A percentile compares a stretch with the other conserved stretches of the same genome.
These are phyloP conservation scores for Styphnolobium japonicum DNA, from an alignment of 306 rosid genomes.

Conservation along the genomic window DNA sequence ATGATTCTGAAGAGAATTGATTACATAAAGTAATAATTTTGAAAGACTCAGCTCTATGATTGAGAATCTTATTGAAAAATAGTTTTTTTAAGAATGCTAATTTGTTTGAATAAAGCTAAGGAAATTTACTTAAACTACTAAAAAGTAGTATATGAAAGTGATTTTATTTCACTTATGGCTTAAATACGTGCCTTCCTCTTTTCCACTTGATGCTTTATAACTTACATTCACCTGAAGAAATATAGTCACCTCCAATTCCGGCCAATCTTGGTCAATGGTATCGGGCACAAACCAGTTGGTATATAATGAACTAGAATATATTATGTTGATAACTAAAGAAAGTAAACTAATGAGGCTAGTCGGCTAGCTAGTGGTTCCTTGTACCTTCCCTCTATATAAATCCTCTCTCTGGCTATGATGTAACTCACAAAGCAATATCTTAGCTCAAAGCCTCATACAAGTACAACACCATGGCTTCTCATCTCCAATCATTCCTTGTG, in stretches of 20 bases:
- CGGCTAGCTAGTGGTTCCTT: not conserved
- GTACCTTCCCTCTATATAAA: slow-evolving; percentile 19
- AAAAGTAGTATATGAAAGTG: not conserved
- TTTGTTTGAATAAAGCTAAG: no score
- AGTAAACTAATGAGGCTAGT: not conserved
- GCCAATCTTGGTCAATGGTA: slow-evolving; percentile 6
- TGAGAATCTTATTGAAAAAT: not conserved
- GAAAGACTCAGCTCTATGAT: not conserved
- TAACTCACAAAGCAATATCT: not conserved
- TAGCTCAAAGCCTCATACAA: not conserved
- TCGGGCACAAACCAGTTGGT: not conserved
- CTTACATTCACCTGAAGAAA: no score
- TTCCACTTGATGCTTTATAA: not conserved
- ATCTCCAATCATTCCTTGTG: not conserved
- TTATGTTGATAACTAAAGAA: not conserved
- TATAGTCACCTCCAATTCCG: not conserved
- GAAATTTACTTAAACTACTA: not conserved
- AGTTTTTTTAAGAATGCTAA: not conserved
- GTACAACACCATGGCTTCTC: slow-evolving; percentile 17
- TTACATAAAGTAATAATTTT: not conserved
- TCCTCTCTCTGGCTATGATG: not conserved
- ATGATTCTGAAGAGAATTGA: not conserved
- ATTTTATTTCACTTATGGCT: no score
- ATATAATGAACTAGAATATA: not conserved
- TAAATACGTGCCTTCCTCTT: not conserved